A percentile compares a stretch with the other conserved stretches of the same genome.
phyloP scores from a whole-genome alignment of 2,329 filamentous ascomycete species.

The Verticillium tricorpus region DNA sequence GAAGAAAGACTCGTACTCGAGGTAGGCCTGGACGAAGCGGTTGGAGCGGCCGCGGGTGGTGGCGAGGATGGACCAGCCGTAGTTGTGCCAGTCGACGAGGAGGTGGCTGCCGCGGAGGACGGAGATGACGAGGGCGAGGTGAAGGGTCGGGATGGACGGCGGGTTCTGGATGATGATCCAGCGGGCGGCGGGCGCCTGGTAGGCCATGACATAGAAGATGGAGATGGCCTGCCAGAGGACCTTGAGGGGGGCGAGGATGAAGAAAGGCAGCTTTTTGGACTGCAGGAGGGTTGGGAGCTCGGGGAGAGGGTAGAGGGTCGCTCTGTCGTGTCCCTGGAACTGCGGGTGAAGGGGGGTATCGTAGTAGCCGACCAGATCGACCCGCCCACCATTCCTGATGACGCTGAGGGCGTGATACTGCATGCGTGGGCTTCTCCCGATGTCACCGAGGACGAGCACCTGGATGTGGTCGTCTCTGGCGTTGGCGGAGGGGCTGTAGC shows the following conservation, averaged over 20 bases:
- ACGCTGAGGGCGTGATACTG: slow-evolving; percentile 96
- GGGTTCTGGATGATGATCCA: slow-evolving; percentile 96
- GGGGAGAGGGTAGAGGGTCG: slow-evolving; percentile 67
- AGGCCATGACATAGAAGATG: slow-evolving; percentile 68
- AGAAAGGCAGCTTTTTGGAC: slow-evolving; percentile 68
- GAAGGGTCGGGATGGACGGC: slow-evolving; percentile 86
- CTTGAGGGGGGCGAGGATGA: slow-evolving; percentile 76
- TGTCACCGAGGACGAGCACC: slow-evolving; percentile 88
- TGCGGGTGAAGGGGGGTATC: slow-evolving; percentile 81
- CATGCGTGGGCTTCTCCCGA: slow-evolving; percentile 95
- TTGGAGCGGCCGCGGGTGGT: slow-evolving; percentile 54
- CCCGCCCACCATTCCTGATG: slow-evolving; percentile 72
- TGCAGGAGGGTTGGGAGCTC: slow-evolving; percentile 63
- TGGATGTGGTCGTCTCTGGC: slow-evolving; percentile 52
- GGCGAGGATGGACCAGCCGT: slow-evolving; percentile 88
- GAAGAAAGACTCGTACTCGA: slow-evolving; percentile 70
- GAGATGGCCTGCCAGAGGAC: slow-evolving; percentile 76
- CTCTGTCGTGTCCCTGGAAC: slow-evolving; percentile 61
- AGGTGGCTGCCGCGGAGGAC: slow-evolving; percentile 75
- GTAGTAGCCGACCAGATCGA: slow-evolving; percentile 85
- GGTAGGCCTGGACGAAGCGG: slow-evolving; percentile 72
- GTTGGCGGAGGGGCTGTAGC: not conserved
- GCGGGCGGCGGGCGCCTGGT: slow-evolving; percentile 65
- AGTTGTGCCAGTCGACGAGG: slow-evolving; percentile 98
- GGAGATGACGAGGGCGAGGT: slow-evolving; percentile 68